Evolutionary conservation across 2,329 filamentous ascomycete species (phyloP).

Genomic region (Diaporthe citri): DNA sequence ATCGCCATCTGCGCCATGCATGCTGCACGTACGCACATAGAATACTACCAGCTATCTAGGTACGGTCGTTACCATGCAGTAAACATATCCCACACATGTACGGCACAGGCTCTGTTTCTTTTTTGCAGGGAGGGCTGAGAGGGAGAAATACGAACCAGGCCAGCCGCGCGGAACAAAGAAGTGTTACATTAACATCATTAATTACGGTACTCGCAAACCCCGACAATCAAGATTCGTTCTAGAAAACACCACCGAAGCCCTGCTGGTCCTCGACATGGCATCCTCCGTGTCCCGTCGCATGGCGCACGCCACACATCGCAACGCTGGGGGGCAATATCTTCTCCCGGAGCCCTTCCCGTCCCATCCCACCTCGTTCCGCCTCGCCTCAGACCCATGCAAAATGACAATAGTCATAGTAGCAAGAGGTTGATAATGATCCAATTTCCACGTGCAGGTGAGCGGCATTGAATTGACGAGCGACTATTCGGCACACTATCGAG

Average conservation of each 20-base stretch:
- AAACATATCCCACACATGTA: not conserved
- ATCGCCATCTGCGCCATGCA: conserved; percentile 2
- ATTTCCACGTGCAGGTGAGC: conserved; percentile 24
- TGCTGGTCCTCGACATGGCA: not conserved
- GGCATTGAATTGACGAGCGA: not conserved
- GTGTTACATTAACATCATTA: conserved; percentile 16
- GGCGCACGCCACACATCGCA: conserved; percentile 12
- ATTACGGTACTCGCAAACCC: not conserved
- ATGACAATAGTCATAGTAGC: not conserved
- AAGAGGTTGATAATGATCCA: not conserved
- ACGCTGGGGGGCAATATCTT: not conserved
- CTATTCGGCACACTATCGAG: conserved; percentile 25
- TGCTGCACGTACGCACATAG: conserved; percentile 16
- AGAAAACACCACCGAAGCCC: conserved; percentile 14
- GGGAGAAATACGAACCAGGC: not conserved
- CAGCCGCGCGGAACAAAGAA: not conserved
- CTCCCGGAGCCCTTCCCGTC: not conserved
- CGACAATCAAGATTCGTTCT: conserved; percentile 13
- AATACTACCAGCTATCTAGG: not conserved
- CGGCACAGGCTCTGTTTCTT: conserved; percentile 18
- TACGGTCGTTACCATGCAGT: not conserved
- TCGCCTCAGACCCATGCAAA: not conserved
- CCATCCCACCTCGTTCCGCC: not conserved
- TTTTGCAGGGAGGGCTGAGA: not conserved
- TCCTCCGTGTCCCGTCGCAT: conserved; percentile 20